These are phyloP conservation scores for Vaccinium corymbosum DNA, from an alignment of 148 eudicot genomes.

Conservation along the genomic window DNA sequence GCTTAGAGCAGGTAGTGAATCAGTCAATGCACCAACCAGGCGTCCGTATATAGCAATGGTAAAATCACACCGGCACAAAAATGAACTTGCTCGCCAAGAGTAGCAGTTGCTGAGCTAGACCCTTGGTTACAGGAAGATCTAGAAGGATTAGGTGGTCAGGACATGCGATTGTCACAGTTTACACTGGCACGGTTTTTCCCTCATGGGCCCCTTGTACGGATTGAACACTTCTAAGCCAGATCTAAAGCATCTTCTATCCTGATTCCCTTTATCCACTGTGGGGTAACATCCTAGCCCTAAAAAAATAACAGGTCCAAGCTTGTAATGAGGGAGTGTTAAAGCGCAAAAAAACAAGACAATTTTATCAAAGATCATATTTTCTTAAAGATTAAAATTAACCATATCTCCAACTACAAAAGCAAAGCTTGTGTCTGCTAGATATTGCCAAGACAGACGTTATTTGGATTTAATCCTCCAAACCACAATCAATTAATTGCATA, in stretches of 20 bases:
- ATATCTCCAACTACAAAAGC: no score
- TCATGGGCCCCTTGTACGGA: conserved; percentile 50
- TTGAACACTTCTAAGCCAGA: conserved; percentile 61
- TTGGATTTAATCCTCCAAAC: no score
- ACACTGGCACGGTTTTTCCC: conserved; percentile 45
- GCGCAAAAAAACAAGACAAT: no score
- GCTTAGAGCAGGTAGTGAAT: neutral
- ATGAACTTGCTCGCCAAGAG: conserved; percentile 84
- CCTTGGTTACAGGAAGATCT: conserved; percentile 90
- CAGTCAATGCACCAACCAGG: conserved; percentile 43
- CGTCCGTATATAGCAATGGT: conserved; percentile 93
- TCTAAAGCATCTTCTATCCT: conserved; percentile 70
- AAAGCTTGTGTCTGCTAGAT: no score
- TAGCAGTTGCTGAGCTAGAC: conserved; percentile 61
- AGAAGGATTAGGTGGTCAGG: conserved; percentile 93
- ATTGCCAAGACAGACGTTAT: no score
- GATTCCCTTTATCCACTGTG: neutral
- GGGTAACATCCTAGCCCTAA: neutral
- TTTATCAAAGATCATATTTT: no score
- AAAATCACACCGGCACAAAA: conserved; percentile 87
- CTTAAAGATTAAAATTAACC: no score
- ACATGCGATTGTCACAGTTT: conserved; percentile 85
- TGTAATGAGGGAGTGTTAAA: neutral
- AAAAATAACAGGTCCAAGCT: neutral
- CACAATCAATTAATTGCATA: no score